Conservation (phyloP, 345 rosid species). For the Salix koriyanagi region DNA sequence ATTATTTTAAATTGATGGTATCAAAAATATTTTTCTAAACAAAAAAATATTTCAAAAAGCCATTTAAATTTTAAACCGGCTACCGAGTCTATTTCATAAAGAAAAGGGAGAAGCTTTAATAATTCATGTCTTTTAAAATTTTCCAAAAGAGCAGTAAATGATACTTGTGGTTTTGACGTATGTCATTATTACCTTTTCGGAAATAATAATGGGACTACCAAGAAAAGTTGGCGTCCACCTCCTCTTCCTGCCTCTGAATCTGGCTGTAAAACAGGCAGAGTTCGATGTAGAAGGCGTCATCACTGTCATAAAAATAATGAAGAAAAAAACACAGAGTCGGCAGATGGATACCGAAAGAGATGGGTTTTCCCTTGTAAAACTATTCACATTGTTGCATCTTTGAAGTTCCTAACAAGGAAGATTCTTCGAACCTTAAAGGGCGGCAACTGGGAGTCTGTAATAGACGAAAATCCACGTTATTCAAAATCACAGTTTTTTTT, state of each 20-base stretch:
- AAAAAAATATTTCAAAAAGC: too few relatives aligned
- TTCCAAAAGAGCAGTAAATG: background rate
- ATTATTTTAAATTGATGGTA: too few relatives aligned
- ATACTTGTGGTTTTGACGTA: background rate
- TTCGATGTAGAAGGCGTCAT: conserved; percentile 1
- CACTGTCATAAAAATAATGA: too few relatives aligned
- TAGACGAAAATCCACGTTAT: background rate
- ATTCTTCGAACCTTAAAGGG: conserved; percentile 11
- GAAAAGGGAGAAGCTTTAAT: too few relatives aligned
- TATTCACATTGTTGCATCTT: conserved; percentile 2
- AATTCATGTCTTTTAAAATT: background rate
- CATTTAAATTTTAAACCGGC: too few relatives aligned
- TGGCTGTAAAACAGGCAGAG: conserved; percentile 2
- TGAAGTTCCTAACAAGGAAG: conserved; percentile 15
- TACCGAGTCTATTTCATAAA: too few relatives aligned
- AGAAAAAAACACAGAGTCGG: background rate
- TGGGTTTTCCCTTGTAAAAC: background rate
- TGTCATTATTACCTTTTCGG: background rate
- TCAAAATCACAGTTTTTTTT: too few relatives aligned
- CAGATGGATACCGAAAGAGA: background rate
- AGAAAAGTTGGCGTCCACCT: background rate
- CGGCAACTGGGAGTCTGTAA: background rate
- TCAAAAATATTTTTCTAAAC: too few relatives aligned
- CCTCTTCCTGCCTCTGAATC: conserved; percentile 2
- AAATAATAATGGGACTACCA: background rate